Conservation (phyloP, 2,329 filamentous ascomycete genomes). For the Raffaelea arxii region DNA sequence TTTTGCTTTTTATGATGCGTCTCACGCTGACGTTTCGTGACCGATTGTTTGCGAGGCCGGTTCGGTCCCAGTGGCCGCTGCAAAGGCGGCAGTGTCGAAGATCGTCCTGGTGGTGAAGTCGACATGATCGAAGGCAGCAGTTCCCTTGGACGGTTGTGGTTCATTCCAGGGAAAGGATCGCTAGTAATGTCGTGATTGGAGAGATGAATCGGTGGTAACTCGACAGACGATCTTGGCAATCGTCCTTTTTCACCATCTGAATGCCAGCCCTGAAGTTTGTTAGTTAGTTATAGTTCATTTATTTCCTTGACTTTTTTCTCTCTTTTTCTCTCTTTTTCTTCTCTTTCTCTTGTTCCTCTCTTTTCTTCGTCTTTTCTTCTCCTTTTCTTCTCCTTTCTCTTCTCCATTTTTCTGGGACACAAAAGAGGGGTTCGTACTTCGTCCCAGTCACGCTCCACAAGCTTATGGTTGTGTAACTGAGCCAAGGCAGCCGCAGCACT, state of each 20-base stretch:
- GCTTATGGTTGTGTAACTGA: conserved; percentile 68
- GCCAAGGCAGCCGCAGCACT: conserved; percentile 80
- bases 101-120: conserved; percentile 75
- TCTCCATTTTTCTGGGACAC: too few relatives aligned
- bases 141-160: conserved; percentile 54
- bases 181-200: conserved; percentile 55
- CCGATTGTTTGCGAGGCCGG: conserved; percentile 74
- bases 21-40: conserved; percentile 68
- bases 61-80: conserved; percentile 62
- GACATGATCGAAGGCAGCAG: conserved; percentile 74
- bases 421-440: conserved; percentile 51
- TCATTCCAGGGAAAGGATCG: conserved; percentile 58
- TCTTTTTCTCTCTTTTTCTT: too few relatives aligned
- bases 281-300: too few relatives aligned
- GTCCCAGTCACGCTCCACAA: conserved; percentile 62
- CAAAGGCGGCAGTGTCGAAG: conserved; percentile 77
- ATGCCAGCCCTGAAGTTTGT: conserved; percentile 55
- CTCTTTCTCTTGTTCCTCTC: too few relatives aligned
- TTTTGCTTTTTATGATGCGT: conserved; percentile 72
- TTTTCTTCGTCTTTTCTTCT: too few relatives aligned
- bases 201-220: conserved; percentile 60
- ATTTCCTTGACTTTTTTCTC: too few relatives aligned
- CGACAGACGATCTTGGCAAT: conserved; percentile 57
- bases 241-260: conserved; percentile 60
- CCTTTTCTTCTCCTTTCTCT: too few relatives aligned